Base-by-base conservation (phyloP, 495 filamentous ascomycete genomes). In the Aspergillus ostianus region DNA sequence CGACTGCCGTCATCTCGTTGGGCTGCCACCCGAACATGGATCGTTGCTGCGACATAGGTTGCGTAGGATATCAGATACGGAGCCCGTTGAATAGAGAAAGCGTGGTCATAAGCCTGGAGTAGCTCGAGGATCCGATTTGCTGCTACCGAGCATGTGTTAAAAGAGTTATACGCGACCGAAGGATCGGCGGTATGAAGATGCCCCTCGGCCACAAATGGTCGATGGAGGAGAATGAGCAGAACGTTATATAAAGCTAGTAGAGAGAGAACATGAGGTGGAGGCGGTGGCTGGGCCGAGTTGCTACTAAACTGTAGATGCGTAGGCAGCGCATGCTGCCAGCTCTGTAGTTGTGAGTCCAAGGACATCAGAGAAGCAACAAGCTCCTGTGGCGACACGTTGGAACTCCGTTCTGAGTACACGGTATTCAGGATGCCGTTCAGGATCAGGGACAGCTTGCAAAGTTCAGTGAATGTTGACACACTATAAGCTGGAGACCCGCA, bases 1-100 rank as follows among this genome's bases (percentile, higher is more conserved):
- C 65, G 63, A 47, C 69, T 72, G 3, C 65, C 67, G 0, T 55
- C 64, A 47, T 62, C 61, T 17, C 62, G 61, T 47, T 77, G 72
- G 4, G 75, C 70, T 2, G 70, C 72, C 7, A 74, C 70, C 19
- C 73, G 69, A 17, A 76, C 72, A 36, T 66, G 67, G 19, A 77
- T 74, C 0, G 70, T 77, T 12, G 66, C 73, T 17, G 64, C 66
- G 10, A 74, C 70, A 54, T 76, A 77, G 1, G 72, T 75, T 2
- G 75, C 72, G 58, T 76, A 76, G 19, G 70, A 73, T 2, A 76
- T 70, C 15, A 76, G 58, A 59, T 75, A 76, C 6, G 75, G 73
- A 0, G 70, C 69, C 7, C 60, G 48, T 45, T 57, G 47, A 12
- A 75, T 68, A 3, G 64, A 67, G 46, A 73, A 77, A 2, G 60